These are phyloP conservation scores for Fusarium equiseti DNA, from an alignment of 2,329 filamentous ascomycete species.

Conservation along the genomic window DNA sequence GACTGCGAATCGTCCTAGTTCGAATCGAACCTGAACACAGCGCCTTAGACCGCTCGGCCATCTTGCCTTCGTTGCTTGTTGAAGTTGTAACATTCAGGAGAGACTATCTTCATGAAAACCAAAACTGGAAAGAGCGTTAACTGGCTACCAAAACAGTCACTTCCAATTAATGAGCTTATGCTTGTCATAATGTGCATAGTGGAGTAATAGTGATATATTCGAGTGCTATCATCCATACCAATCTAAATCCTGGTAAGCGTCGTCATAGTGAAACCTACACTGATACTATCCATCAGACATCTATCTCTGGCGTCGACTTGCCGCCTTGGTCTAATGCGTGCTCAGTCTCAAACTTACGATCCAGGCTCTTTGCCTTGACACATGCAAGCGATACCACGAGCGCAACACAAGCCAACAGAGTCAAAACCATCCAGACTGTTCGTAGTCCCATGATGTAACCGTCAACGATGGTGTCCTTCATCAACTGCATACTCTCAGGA, in stretches of 20 bases:
- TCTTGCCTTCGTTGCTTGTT: conserved; percentile 26
- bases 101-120: not conserved
- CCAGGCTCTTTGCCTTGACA: conserved; percentile 39
- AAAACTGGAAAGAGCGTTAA: not conserved
- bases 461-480: conserved; percentile 46
- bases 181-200: not conserved
- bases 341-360: conserved; percentile 43
- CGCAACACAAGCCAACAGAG: conserved; percentile 46
- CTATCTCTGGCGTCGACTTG: conserved; percentile 1
- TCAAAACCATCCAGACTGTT: conserved; percentile 51
- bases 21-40: conserved; percentile 41
- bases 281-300: conserved; percentile 16
- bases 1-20: conserved; percentile 41
- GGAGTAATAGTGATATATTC: not conserved
- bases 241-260: not conserved
- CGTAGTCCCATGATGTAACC: conserved; percentile 52
- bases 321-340: conserved; percentile 22
- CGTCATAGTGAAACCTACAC: not conserved
- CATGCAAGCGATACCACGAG: conserved; percentile 32
- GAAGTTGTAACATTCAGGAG: fast-evolving
- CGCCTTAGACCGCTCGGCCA: conserved; percentile 41
- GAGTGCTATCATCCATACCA: not conserved
- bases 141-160: not conserved
- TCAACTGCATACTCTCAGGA: conserved; percentile 47
- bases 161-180: not conserved